Base-by-base conservation (phyloP, 148 eudicot genomes). In the Camellia granthamiana region DNA sequence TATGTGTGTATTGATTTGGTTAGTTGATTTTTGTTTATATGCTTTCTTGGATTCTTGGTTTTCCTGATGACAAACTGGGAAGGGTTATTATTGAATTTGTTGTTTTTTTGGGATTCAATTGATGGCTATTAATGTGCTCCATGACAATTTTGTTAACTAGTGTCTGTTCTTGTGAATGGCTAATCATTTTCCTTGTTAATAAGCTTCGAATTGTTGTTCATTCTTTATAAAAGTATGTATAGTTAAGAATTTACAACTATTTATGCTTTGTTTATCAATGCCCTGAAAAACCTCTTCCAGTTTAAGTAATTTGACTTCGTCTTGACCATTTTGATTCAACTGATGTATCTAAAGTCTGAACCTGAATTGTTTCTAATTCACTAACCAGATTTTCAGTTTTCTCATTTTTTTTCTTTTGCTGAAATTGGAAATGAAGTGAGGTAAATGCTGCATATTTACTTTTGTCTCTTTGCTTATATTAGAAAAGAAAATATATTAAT, bases 321-420 rank as follows among this genome's bases (percentile, higher is more conserved):
- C 3, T 11, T 30, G 44, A 13, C 46, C 63, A 56, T 55, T 74
- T 51, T 41, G 23, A 21, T 61, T 75, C 19, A 18, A 60, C n/a
- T 16, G 61, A 23, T 49, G 43, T 15, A 52, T 55, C 52, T 19
- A 19, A 23, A 19, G 4, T 15, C 71, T 49, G 16, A 62, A 14
- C 79, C 61, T 77, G 23, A 61, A 30, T 8, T 62, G 21, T 23
- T 56, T 81, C 46, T 23, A 46, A 62, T 21, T 72, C 58, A 72
- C 23, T 23, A 13, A 54, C 30, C 19, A 56, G 11, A 21, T 21
- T 70, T 52, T 19, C 38, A 15, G 15, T 14, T 65, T 69, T 56
- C 38, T 73, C 69, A 23, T 23, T 13, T 13, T 62, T 47, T 30
- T 47, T 23, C 12, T 72, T 74, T 43, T 30, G 76, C 42, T 23